These are phyloP conservation scores for Cyanidioschyzon merolae DNA, from an alignment of 23 red algal genomes.

Conservation along the genomic window DNA sequence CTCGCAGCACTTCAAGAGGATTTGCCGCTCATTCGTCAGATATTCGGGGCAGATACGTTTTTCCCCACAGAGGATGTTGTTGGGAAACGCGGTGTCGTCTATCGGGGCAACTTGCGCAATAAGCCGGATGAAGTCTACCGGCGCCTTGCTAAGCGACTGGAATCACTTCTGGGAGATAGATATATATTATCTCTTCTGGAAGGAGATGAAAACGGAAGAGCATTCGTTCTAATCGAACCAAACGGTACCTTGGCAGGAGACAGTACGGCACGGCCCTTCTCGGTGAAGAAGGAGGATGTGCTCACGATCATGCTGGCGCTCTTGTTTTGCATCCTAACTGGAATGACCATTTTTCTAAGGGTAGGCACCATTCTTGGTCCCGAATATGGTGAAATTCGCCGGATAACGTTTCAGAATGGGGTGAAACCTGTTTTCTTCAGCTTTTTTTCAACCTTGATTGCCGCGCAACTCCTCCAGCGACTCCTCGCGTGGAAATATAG, in stretches of 20 bases:
- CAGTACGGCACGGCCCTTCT: slow-evolving; percentile 22
- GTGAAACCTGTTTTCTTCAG: slow-evolving; percentile 14
- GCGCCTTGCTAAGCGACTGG: slow-evolving; percentile 38
- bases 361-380: slow-evolving; percentile 17
- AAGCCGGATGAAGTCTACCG: slow-evolving; percentile 33
- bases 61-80: slow-evolving; percentile 61
- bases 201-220: slow-evolving; percentile 47
- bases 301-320: slow-evolving; percentile 26
- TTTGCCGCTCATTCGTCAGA: slow-evolving; percentile 45
- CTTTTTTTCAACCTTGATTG: slow-evolving; percentile 17
- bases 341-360: slow-evolving; percentile 5
- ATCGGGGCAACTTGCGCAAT: slow-evolving; percentile 74
- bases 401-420: slow-evolving; percentile 28
- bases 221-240: slow-evolving; percentile 49
- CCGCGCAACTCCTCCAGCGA: slow-evolving; percentile 40
- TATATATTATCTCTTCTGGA: slow-evolving; percentile 68
- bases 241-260: background rate
- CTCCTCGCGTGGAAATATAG: slow-evolving; percentile 33
- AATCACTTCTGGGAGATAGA: slow-evolving; percentile 40
- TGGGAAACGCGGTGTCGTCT: slow-evolving; percentile 54
- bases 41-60: slow-evolving; percentile 89
- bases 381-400: background rate
- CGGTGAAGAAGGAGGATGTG: slow-evolving; percentile 26
- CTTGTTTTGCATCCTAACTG: slow-evolving; percentile 17
- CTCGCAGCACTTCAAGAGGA: slow-evolving; percentile 29